Evolutionary conservation across 2,329 filamentous ascomycete genomes (phyloP).

Genomic region (Diaporthe batatas): DNA sequence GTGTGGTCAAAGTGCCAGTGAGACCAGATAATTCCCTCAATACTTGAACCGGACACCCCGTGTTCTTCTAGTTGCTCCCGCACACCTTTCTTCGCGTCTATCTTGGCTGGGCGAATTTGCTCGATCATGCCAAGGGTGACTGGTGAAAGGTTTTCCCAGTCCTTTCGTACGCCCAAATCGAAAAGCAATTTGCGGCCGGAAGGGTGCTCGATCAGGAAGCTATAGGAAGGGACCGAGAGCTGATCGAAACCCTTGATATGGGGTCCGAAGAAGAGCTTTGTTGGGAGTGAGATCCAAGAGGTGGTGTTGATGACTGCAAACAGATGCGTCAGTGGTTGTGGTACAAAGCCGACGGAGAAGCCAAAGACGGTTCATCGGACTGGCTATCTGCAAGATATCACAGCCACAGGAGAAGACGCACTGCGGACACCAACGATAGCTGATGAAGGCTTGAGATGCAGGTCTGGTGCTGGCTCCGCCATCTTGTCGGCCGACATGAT

Average conservation of each 20-base stretch:
- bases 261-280: conserved; percentile 19
- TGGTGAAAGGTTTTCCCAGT: conserved; percentile 56
- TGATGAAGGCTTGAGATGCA: conserved; percentile 26
- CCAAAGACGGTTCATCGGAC: background rate
- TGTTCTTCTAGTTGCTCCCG: conserved; percentile 56
- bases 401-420: background rate
- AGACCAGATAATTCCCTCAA: conserved; percentile 48
- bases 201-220: conserved; percentile 62
- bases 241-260: conserved; percentile 53
- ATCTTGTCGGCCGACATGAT: background rate
- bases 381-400: background rate
- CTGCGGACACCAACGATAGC: conserved; percentile 38
- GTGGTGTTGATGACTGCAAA: conserved; percentile 38
- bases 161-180: conserved; percentile 56
- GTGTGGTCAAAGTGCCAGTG: conserved; percentile 50
- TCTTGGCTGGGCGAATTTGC: conserved; percentile 47
- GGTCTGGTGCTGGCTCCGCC: conserved; percentile 35
- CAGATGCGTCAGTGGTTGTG: background rate
- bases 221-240: conserved; percentile 56
- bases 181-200: conserved; percentile 50
- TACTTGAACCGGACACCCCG: conserved; percentile 42
- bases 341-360: background rate
- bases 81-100: conserved; percentile 57
- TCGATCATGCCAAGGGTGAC: conserved; percentile 36
- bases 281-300: conserved; percentile 22